Base-by-base conservation (phyloP, 345 rosid genomes). In the Gynandropsis gynandra region DNA sequence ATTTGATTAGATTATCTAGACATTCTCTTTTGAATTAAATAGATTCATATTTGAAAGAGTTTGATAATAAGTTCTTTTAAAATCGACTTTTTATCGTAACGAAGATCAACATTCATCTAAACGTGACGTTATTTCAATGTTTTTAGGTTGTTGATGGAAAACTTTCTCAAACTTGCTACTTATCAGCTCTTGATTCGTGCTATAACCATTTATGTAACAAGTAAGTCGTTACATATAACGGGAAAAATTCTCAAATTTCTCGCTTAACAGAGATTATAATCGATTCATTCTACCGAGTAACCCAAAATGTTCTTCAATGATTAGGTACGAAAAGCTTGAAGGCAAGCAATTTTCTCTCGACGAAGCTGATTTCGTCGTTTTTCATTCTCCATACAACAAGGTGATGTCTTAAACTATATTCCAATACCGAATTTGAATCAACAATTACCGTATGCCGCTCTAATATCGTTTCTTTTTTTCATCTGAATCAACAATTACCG, bases 101-200 rank as follows among this genome's bases (percentile, higher is more conserved):
- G n/a, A n/a, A n/a, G n/a, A n/a, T n/a, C n/a, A n/a, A n/a, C n/a
- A n/a, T n/a, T n/a, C n/a, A n/a, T n/a, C n/a, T n/a, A n/a, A n/a
- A n/a, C n/a, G n/a, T n/a, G n/a, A n/a, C n/a, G n/a, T n/a, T n/a
- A n/a, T n/a, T n/a, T n/a, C n/a, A n/a, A n/a, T n/a, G n/a, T n/a
- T n/a, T n/a, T n/a, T 63, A 93, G 99, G 99, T 93, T 50, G 99
- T 93, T 71, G 97, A 93, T 72, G 99, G 99, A 20, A 93, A 88
- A 75, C 92, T 93, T 56, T 88, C 97, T 16, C 99, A 93, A 75
- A 88, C 99, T 11, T 93, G 99, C 78, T 93, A 93, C 72, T 87
- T 93, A 39, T 76, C 81, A 95, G 97, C 99, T 55, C 80, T 93
- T 54, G 99, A 93, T 70, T 51, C 87, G 42, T 93, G 99, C 74